Evolutionary conservation across 192 early-diverging fungal genomes (phyloP), one percentile per base, ranked within the genome.

Genomic region (Powellomyces hirtus): DNA sequence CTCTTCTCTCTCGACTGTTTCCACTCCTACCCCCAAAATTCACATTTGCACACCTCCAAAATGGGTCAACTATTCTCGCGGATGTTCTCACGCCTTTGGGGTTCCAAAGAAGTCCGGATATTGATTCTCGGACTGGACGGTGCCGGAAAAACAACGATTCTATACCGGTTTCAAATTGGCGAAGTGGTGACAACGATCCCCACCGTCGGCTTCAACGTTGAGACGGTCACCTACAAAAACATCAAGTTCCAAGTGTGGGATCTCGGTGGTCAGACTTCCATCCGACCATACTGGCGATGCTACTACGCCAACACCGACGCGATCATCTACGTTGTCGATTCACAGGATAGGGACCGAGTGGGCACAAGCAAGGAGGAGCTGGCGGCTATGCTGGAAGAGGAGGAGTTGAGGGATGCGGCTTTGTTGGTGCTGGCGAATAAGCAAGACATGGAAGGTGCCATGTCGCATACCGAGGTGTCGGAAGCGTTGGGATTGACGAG

Each of bases 221-320:
- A 96, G 73, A 96, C 96, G 10, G 91, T 98, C 38, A 83, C 87
- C 35, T 96, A 93, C 81, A 97, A 97, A 64, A 98, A 98, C 81
- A 91, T 98, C 75, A 96, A 95, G 77, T 97, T 98, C 84, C 94
- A 96, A 81, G 97, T 95, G 45, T 95, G 96, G 96, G 93, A 98
- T 80, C 74, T 95, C 44, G 94, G 94, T 42, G 93, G 93, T 33
- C 95, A 96, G 67, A 92, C 90, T 5, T 88, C 82, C 20, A 93
- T 94, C 66, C 85, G 89, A 49, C 97, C 97, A 4, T 97, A 97
- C 77, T 98, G 97, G 97, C 86, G 97, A 74, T 97, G 94, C 85
- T 98, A 98, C 82, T 98, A 97, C 75, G 89, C 92, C 67, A 97
- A 97, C 81, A 97, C 95, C n/a, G 94, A 97, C 75, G 95, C 95